A percentile compares a stretch with the other conserved stretches of the same genome.
Evolutionary conservation across 371 early-diverging fungal genomes (phyloP).

Genomic region (Mortierella sp.): DNA sequence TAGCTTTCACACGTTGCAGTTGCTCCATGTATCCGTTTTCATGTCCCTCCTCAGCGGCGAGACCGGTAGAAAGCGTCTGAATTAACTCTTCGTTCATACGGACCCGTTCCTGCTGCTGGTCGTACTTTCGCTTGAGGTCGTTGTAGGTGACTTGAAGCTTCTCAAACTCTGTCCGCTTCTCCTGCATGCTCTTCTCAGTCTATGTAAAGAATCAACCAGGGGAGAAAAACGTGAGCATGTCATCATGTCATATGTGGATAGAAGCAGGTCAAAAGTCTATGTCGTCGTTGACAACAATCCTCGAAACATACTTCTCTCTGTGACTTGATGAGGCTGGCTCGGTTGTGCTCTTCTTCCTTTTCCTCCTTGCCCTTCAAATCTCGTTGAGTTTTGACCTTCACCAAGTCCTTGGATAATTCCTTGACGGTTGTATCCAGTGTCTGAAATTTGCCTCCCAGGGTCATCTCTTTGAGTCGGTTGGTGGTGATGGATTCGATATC

Average conservation of each 20-base stretch:
- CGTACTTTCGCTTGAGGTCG: conserved; percentile 71
- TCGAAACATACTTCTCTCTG: conserved; percentile 63
- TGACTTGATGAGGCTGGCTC: conserved; percentile 54
- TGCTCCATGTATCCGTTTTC: conserved; percentile 97
- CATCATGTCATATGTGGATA: no score
- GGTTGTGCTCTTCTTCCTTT: conserved; percentile 79
- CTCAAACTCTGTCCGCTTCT: conserved; percentile 67
- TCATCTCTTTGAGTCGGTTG: conserved; percentile 62
- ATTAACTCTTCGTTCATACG: conserved; percentile 87
- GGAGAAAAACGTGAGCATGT: background rate
- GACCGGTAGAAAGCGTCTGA: conserved; percentile 94
- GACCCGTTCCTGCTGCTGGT: conserved; percentile 76
- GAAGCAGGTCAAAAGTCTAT: no score
- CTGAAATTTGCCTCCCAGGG: conserved; percentile 75
- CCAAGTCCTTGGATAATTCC: conserved; percentile 82
- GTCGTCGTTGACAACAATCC: no score
- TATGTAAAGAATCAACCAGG: conserved; percentile 20
- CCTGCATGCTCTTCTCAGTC: conserved; percentile 66
- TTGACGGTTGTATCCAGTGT: conserved; percentile 80
- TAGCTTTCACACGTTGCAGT: conserved; percentile 72
- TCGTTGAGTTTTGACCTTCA: conserved; percentile 83
- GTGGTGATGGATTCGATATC: conserved; percentile 43
- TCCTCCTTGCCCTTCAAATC: conserved; percentile 82
- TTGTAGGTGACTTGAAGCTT: conserved; percentile 71
- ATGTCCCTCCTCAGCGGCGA: conserved; percentile 91